Conservation (phyloP, 2,329 filamentous ascomycete species). For the Cladosporium sphaerospermum region DNA sequence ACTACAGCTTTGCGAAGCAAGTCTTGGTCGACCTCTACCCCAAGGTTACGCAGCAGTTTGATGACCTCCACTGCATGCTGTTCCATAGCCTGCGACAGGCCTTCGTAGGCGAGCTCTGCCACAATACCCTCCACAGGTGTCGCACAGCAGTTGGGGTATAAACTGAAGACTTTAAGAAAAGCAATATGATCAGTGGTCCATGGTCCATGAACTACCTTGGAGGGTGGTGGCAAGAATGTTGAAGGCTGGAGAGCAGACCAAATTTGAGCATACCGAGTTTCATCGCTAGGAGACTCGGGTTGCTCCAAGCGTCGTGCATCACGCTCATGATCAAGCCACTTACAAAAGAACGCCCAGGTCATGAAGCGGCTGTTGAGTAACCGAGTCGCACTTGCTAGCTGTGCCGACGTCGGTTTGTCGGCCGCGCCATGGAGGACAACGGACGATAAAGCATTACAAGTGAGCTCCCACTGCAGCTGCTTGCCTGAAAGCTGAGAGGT, state of each 20-base stretch:
- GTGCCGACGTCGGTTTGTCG: slow-evolving; percentile 4
- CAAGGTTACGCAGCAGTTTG: slow-evolving; percentile 20
- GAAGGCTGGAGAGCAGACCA: slow-evolving; percentile 19
- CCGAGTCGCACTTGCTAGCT: slow-evolving; percentile 20
- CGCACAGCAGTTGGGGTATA: not conserved
- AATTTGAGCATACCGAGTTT: not conserved
- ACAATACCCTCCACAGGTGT: slow-evolving; percentile 11
- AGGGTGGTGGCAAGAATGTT: slow-evolving; percentile 17
- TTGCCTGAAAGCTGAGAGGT: slow-evolving; percentile 25
- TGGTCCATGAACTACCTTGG: slow-evolving; percentile 19
- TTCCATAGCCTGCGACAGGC: slow-evolving; percentile 25
- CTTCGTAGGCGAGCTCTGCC: slow-evolving; percentile 24
- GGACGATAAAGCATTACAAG: slow-evolving; percentile 19
- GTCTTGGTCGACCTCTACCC: slow-evolving; percentile 21
- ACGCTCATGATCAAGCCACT: slow-evolving; percentile 18
- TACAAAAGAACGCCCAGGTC: slow-evolving; percentile 28
- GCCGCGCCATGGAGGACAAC: slow-evolving; percentile 13
- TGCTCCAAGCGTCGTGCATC: not conserved
- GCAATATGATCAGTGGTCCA: slow-evolving; percentile 21
- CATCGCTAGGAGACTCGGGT: not conserved
- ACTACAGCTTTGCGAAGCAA: slow-evolving; percentile 26
- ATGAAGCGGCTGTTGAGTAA: slow-evolving; percentile 30
- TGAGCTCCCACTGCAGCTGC: slow-evolving; percentile 24
- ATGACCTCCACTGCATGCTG: slow-evolving; percentile 18
- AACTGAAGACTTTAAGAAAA: slow-evolving; percentile 9